A percentile compares a stretch with the other conserved stretches of the same genome.
These are phyloP conservation scores for Patellaria atrata DNA, from an alignment of 495 filamentous ascomycete genomes.

Conservation along the genomic window DNA sequence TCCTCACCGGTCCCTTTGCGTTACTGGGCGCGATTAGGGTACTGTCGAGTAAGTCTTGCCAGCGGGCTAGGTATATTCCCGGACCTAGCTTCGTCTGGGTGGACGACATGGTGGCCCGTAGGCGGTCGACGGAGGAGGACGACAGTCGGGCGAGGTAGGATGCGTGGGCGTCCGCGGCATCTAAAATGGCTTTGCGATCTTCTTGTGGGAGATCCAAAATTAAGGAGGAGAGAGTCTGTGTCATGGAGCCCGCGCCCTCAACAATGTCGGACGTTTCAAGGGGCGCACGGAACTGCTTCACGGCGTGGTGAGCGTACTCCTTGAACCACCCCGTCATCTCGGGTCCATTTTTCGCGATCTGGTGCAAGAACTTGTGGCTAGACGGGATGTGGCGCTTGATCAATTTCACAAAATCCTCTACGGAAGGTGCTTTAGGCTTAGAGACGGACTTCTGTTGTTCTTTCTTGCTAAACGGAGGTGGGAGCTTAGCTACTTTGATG, in stretches of 20 bases:
- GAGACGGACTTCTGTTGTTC: conserved; percentile 3
- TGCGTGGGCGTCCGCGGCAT: conserved; percentile 37
- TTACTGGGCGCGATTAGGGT: conserved; percentile 42
- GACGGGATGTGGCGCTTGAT: conserved; percentile 38
- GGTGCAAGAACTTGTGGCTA: conserved; percentile 46
- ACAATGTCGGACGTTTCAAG: conserved; percentile 6
- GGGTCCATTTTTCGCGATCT: conserved; percentile 45
- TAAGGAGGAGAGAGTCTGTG: conserved; percentile 30
- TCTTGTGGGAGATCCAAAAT: conserved; percentile 30
- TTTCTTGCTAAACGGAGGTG: too few species aligned
- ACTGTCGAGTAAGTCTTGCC: conserved; percentile 47
- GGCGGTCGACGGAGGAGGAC: conserved; percentile 32
- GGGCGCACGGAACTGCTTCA: conserved; percentile 26
- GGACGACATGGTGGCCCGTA: conserved; percentile 26
- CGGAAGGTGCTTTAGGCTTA: conserved; percentile 28
- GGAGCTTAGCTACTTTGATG: conserved; percentile 33
- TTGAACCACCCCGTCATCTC: conserved; percentile 38
- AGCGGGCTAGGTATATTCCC: conserved; percentile 47
- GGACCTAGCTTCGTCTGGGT: conserved; percentile 33
- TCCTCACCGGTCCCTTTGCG: conserved; percentile 31
- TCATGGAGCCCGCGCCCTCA: conserved; percentile 31
- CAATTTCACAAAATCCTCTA: conserved; percentile 47
- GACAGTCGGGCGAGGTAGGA: conserved; percentile 37
- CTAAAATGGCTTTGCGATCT: conserved; percentile 25
- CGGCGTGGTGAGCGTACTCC: conserved; percentile 29